These are phyloP conservation scores for Kitagawia praeruptora DNA, from an alignment of 129 eudicot species.

Conservation along the genomic window DNA sequence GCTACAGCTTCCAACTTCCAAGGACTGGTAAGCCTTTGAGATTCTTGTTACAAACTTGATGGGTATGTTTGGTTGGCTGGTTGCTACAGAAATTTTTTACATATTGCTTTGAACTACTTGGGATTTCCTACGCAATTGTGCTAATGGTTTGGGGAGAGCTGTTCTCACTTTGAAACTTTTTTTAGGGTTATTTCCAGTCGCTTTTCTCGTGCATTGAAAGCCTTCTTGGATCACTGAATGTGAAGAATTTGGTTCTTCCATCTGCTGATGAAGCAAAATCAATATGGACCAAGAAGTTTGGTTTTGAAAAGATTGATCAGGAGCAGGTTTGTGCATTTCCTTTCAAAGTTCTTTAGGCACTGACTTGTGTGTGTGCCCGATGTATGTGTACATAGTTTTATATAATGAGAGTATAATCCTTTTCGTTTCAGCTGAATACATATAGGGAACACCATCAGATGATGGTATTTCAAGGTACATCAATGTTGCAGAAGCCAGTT, in stretches of 20 bases:
- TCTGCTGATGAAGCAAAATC: constrained; percentile 86
- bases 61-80: neutral
- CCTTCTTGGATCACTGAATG: constrained; percentile 52
- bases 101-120: neutral
- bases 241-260: constrained; percentile 64
- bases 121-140: neutral
- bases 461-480: constrained; percentile 75
- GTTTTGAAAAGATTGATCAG: constrained; percentile 44
- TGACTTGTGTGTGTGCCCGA: neutral
- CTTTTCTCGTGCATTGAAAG: constrained; percentile 65
- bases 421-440: constrained; percentile 40
- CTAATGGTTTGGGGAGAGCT: neutral
- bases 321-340: constrained; percentile 38
- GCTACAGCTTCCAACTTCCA: constrained; percentile 64
- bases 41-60: neutral
- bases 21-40: constrained; percentile 56
- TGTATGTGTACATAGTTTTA: too few relatives aligned
- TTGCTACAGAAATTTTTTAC: neutral
- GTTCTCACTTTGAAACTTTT: constrained; percentile 13
- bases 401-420: neutral
- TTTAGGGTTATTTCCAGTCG: constrained; percentile 80
- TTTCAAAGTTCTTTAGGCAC: neutral
- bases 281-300: constrained; percentile 73
- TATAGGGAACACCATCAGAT: constrained; percentile 41
- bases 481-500: constrained; percentile 56